These are phyloP conservation scores for Clitoria ternatea DNA, from an alignment of 306 rosid genomes.

Conservation along the genomic window DNA sequence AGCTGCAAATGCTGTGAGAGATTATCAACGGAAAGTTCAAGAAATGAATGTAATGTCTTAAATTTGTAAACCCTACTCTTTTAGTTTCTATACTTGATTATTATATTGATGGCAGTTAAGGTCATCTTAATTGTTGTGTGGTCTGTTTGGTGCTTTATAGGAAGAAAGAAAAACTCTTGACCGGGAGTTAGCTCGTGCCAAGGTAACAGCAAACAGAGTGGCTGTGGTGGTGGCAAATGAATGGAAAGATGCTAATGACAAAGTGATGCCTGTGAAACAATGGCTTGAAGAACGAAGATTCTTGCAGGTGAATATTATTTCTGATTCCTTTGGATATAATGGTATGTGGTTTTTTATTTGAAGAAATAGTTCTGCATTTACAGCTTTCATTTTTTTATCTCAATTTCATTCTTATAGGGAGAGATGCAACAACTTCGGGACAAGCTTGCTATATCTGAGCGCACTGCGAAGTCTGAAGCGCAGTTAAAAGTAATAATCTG, in stretches of 20 bases:
- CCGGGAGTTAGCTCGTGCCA: constrained; percentile 98
- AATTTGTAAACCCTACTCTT: constrained; percentile 6
- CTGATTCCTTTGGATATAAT: constrained; percentile 5
- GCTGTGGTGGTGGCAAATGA: constrained; percentile 97
- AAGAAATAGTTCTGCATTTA: neutral
- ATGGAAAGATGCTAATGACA: constrained; percentile 97
- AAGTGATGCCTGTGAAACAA: constrained; percentile 99
- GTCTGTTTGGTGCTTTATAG: constrained; percentile 43
- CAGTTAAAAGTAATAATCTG: constrained; percentile 84
- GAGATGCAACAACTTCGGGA: constrained; percentile 99
- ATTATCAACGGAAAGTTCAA: constrained; percentile 97
- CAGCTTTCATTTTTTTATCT: constrained; percentile 13
- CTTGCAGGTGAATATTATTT: constrained; percentile 58
- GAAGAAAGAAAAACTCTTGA: constrained; percentile 97
- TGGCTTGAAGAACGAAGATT: constrained; percentile 98
- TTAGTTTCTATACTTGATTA: constrained; percentile 4
- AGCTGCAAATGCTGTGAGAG: constrained; percentile 99
- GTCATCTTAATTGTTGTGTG: constrained; percentile 19
- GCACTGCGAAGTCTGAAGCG: constrained; percentile 88
- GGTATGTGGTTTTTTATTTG: neutral
- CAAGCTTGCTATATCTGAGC: constrained; percentile 81
- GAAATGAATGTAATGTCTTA: constrained; percentile 86
- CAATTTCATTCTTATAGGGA: constrained; percentile 54
- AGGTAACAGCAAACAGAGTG: constrained; percentile 96
- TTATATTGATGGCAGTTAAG: constrained; percentile 6